Conservation (phyloP, 495 filamentous ascomycete genomes). For the Lasiosphaeria hispida region DNA sequence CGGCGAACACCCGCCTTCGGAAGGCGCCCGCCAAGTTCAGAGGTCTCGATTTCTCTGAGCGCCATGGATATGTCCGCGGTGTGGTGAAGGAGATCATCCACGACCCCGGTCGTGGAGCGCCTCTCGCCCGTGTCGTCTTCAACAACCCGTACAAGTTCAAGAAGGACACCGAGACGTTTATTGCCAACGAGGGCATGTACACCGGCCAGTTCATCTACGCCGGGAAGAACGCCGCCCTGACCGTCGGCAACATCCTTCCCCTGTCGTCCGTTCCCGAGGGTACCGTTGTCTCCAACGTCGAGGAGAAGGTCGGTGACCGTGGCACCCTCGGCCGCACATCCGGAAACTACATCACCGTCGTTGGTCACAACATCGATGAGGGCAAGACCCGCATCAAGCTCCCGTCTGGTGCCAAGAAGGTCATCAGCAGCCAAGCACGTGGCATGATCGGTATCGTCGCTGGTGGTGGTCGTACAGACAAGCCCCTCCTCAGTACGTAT, state of each 20-base stretch:
- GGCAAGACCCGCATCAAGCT: constrained; percentile 99
- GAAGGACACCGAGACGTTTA: constrained; percentile 92
- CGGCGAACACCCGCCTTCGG: constrained; percentile 78
- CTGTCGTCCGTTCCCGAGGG: constrained; percentile 92
- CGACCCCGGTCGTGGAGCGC: constrained; percentile 96
- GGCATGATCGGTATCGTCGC: constrained; percentile 99
- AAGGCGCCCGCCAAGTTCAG: constrained; percentile 85
- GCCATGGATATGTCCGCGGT: constrained; percentile 94
- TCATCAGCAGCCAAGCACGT: constrained; percentile 82
- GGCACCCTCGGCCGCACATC: constrained; percentile 93
- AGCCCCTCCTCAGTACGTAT: constrained; percentile 83
- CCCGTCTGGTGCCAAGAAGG: constrained; percentile 98
- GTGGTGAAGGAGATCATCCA: constrained; percentile 99
- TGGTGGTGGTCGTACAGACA: constrained; percentile 98
- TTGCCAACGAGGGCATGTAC: constrained; percentile 99
- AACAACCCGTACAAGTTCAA: constrained; percentile 87
- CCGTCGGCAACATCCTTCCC: constrained; percentile 94
- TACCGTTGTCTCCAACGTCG: constrained; percentile 97
- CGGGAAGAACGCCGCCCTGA: constrained; percentile 95
- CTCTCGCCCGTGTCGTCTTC: constrained; percentile 94
- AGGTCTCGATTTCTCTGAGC: constrained; percentile 89
- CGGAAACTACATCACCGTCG: constrained; percentile 98
- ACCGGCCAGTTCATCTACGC: constrained; percentile 99
- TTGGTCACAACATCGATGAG: constrained; percentile 98
- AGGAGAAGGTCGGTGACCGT: constrained; percentile 98